Conservation (phyloP, 2,329 filamentous ascomycete species). For the Pseudodiploospora longispora region DNA sequence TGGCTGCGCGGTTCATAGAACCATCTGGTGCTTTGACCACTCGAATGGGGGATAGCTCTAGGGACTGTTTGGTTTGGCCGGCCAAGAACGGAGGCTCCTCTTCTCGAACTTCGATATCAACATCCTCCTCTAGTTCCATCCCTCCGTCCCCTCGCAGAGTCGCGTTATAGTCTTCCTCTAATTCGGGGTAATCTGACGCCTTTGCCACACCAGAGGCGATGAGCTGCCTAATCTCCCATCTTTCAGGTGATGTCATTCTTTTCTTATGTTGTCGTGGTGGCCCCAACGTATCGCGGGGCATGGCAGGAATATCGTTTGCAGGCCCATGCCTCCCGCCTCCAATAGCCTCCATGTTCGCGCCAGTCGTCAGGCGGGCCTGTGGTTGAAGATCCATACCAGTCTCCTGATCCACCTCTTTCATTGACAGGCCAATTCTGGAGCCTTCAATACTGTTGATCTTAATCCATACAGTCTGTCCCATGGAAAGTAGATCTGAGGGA, state of each 20-base stretch:
- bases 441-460: slow-evolving; percentile 86
- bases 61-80: slow-evolving; percentile 91
- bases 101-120: slow-evolving; percentile 93
- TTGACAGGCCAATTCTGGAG: slow-evolving; percentile 75
- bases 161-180: slow-evolving; percentile 89
- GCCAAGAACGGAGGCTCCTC: slow-evolving; percentile 94
- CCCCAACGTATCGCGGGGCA: slow-evolving; percentile 31
- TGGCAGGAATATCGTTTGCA: slow-evolving; percentile 30
- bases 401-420: slow-evolving; percentile 94
- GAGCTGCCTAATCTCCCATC: slow-evolving; percentile 95
- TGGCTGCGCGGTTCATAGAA: slow-evolving; percentile 93
- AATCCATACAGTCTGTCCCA: slow-evolving; percentile 79
- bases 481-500: slow-evolving; percentile 76
- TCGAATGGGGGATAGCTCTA: slow-evolving; percentile 90
- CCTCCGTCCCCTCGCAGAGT: slow-evolving; percentile 78
- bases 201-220: slow-evolving; percentile 93
- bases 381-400: slow-evolving; percentile 79
- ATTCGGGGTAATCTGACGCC: slow-evolving; percentile 85
- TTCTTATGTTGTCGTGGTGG: slow-evolving; percentile 62
- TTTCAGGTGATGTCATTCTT: slow-evolving; percentile 88
- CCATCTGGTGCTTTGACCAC: slow-evolving; percentile 97
- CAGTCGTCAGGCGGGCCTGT: slow-evolving; percentile 70
- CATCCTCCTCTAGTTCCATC: slow-evolving; percentile 89
- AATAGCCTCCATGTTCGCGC: slow-evolving; percentile 80
- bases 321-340: slow-evolving; percentile 54